Evolutionary conservation across 1,139 yeast genomes (phyloP).

Genomic region (Yamadazyma friedrichii): DNA sequence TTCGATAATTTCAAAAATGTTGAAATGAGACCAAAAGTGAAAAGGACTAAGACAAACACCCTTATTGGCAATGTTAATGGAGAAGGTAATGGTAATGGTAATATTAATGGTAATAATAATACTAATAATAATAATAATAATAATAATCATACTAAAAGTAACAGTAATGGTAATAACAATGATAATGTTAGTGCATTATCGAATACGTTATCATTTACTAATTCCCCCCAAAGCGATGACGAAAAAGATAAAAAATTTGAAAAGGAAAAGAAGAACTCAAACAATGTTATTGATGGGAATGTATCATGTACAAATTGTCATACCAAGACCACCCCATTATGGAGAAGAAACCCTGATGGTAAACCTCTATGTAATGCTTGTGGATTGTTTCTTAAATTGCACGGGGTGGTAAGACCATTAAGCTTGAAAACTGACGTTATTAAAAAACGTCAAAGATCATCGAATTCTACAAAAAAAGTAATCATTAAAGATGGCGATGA

Average conservation of each 20-base stretch:
- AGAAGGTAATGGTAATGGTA: background rate
- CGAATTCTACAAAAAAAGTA: conserved; percentile 13
- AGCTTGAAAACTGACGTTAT: conserved; percentile 58
- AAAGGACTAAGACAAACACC: conserved; percentile 10
- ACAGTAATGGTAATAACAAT: background rate
- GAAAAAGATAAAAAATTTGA: background rate
- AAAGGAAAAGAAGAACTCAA: background rate
- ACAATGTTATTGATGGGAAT: conserved; percentile 7
- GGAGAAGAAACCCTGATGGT: conserved; percentile 59
- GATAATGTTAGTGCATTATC: background rate
- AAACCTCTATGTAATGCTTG: conserved; percentile 62
- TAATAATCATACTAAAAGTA: background rate
- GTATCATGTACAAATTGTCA: conserved; percentile 48
- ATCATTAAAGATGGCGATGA: conserved; percentile 34
- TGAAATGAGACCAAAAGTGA: conserved; percentile 14
- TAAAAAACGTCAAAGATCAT: conserved; percentile 40
- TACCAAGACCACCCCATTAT: conserved; percentile 55
- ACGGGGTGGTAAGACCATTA: conserved; percentile 58
- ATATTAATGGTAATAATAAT: background rate
- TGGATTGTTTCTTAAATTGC: conserved; percentile 55
- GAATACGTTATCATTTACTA: background rate
- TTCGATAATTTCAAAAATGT: conserved; percentile 13
- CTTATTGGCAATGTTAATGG: background rate
- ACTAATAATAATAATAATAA: background rate
- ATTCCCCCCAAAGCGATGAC: background rate